These are phyloP conservation scores for Leptographium procerum DNA, from an alignment of 2,329 filamentous ascomycete genomes.

Conservation along the genomic window DNA sequence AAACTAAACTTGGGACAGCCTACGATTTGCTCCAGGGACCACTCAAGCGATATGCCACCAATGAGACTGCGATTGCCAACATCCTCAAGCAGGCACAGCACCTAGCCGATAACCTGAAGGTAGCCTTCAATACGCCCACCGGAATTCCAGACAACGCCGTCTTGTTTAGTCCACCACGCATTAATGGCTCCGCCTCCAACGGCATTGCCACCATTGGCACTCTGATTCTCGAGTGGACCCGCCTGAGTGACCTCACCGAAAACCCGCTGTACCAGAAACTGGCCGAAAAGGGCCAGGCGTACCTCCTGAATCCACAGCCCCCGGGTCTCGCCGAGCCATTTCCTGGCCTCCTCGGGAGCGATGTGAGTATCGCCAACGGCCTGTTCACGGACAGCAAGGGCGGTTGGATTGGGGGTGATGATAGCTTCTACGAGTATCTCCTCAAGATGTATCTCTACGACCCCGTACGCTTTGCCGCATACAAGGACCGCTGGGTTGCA, in stretches of 20 bases:
- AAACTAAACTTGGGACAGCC: constrained; percentile 21
- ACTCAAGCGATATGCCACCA: constrained; percentile 31
- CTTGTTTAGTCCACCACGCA: constrained; percentile 40
- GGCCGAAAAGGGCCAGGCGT: constrained; percentile 54
- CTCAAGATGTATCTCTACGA: constrained; percentile 89
- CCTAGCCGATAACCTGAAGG: constrained; percentile 62
- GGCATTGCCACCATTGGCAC: constrained; percentile 68
- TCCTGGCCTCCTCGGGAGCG: constrained; percentile 62
- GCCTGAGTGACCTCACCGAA: constrained; percentile 62
- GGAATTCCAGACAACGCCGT: constrained; percentile 65
- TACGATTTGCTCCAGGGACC: constrained; percentile 65
- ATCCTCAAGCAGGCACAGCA: constrained; percentile 56
- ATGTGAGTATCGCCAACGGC: constrained; percentile 54
- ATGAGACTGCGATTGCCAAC: constrained; percentile 36
- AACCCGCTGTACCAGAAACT: constrained; percentile 55
- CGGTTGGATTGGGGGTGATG: constrained; percentile 66
- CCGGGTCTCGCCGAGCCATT: constrained; percentile 50
- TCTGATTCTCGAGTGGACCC: constrained; percentile 75
- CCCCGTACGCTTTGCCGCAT: constrained; percentile 45
- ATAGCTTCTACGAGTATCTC: constrained; percentile 82
- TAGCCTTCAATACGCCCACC: constrained; percentile 65
- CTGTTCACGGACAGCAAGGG: constrained; percentile 55
- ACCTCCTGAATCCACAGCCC: constrained; percentile 57
- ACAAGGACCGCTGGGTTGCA: constrained; percentile 63
- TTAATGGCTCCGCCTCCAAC: constrained; percentile 45